Evolutionary conservation across 2,329 filamentous ascomycete species (phyloP), one percentile per base, ranked within the genome.

Genomic region (Fusarium gaditjirri): DNA sequence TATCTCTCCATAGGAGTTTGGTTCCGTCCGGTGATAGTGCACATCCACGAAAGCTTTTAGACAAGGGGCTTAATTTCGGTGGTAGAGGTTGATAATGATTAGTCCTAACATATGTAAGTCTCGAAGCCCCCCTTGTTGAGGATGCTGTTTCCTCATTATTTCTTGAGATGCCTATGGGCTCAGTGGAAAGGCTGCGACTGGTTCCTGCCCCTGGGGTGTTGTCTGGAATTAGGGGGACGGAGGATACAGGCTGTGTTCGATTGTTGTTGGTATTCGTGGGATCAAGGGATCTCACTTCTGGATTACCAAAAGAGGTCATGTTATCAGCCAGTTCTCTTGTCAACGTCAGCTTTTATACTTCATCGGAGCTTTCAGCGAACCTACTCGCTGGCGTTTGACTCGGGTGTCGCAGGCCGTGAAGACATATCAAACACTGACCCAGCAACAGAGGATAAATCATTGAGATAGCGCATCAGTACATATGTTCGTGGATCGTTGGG

Each of bases 361-460:
- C 17, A 5, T n/a, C 3, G 21, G 14, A 3, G 4, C 23, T 19
- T 4, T 0, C n/a, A 13, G 8, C 33, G 9, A 10, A 23, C 57
- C 6, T 13, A 44, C 46, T 19, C 27, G 19, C 21, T 21, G 6
- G 13, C 7, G 14, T 8, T 14, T 16, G 23, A 21, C 3, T 39
- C 27, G 5, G 46, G 33, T 2, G 46, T 62, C 8, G 13, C 19
- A 3, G 46, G 39, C 13, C 57, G 25, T 9, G 57, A 63, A 3
- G 47, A 41, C n/a, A 38, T 27, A 2, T 25, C 57, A 7, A 46
- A 65, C 9, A 63, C 61, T 44, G 58, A 65, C 8, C 35, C 58
- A 5, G 61, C 61, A 4, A 63, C 23, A 4, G 61, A 65, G 8
- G 39, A 63, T 25, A 65, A 19, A 8, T 63, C 61, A 23, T 64